phyloP scores from a whole-genome alignment of 805 yeast genomes.

The Kazachstania kunashirensis region DNA sequence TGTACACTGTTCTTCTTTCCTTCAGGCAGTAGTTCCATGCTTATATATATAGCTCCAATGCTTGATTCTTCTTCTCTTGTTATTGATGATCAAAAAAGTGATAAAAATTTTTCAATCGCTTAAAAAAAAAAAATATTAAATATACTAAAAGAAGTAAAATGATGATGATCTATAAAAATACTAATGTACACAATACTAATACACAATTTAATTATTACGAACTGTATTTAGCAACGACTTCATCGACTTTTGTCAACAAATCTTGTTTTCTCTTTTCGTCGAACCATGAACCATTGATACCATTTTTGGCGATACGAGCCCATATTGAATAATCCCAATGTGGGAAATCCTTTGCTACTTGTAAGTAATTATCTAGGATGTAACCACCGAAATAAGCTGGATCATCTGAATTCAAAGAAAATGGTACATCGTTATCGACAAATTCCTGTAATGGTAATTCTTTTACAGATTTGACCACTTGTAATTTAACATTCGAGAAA shows the following conservation, averaged over 20 bases:
- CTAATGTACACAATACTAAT: too few relatives aligned
- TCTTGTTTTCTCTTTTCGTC: conserved; percentile 44
- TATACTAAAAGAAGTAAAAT: too few relatives aligned
- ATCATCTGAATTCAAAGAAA: conserved; percentile 69
- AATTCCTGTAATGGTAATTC: conserved; percentile 58
- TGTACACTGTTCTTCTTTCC: conserved; percentile 34
- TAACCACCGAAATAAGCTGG: conserved; percentile 85
- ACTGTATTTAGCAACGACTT: conserved; percentile 16
- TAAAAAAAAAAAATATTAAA: too few relatives aligned
- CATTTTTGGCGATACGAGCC: conserved; percentile 53
- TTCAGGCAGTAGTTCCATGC: conserved; percentile 31
- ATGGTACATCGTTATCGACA: conserved; percentile 54
- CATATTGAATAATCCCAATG: conserved; percentile 53
- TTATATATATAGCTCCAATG: too few relatives aligned
- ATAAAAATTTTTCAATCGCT: too few relatives aligned
- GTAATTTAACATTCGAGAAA: conserved; percentile 62
- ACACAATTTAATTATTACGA: neutral
- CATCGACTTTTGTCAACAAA: conserved; percentile 38
- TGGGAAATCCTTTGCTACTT: conserved; percentile 52
- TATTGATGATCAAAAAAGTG: too few relatives aligned
- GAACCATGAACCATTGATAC: conserved; percentile 69
- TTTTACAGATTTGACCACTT: conserved; percentile 57
- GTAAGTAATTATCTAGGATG: conserved; percentile 62
- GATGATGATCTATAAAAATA: too few relatives aligned
- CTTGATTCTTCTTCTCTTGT: too few relatives aligned